These are phyloP conservation scores for Picea glauca DNA, from an alignment of 75 land plant species.

Conservation along the genomic window DNA sequence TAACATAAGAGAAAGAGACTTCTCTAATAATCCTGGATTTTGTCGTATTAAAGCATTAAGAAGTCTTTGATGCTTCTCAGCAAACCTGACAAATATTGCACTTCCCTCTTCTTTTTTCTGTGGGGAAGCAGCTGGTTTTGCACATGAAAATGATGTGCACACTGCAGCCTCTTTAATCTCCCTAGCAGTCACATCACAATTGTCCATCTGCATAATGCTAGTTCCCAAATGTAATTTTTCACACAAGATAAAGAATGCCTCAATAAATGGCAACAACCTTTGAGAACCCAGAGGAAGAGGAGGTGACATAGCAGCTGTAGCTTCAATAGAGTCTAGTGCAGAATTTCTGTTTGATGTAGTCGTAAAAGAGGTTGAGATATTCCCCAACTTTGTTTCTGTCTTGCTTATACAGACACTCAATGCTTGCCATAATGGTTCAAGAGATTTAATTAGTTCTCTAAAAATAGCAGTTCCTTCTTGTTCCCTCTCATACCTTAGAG, in stretches of 20 bases:
- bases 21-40: constrained; percentile 41
- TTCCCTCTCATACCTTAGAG: constrained; percentile 7
- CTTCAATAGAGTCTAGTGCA: constrained; percentile 15
- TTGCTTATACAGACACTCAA: constrained; percentile 35
- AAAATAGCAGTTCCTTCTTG: constrained; percentile 16
- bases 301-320: constrained; percentile 20
- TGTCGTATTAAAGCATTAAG: constrained; percentile 47
- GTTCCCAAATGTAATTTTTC: constrained; percentile 30
- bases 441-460: constrained; percentile 22
- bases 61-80: constrained; percentile 44
- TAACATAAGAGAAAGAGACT: constrained; percentile 35
- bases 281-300: constrained; percentile 44
- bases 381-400: constrained; percentile 28
- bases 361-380: constrained; percentile 5
- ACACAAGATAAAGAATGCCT: constrained; percentile 44
- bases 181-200: constrained; percentile 25
- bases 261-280: constrained; percentile 42
- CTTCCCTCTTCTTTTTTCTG: constrained; percentile 14
- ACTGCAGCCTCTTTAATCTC: constrained; percentile 35
- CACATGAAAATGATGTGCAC: constrained; percentile 11
- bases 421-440: constrained; percentile 39
- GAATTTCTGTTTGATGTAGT: constrained; percentile 13
- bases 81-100: constrained; percentile 33
- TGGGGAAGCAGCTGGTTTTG: not conserved
- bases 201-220: constrained; percentile 22